A percentile compares a stretch with the other conserved stretches of the same genome.
Conservation (phyloP, 192 early-diverging fungal species). For the Geosiphon pyriformis region DNA sequence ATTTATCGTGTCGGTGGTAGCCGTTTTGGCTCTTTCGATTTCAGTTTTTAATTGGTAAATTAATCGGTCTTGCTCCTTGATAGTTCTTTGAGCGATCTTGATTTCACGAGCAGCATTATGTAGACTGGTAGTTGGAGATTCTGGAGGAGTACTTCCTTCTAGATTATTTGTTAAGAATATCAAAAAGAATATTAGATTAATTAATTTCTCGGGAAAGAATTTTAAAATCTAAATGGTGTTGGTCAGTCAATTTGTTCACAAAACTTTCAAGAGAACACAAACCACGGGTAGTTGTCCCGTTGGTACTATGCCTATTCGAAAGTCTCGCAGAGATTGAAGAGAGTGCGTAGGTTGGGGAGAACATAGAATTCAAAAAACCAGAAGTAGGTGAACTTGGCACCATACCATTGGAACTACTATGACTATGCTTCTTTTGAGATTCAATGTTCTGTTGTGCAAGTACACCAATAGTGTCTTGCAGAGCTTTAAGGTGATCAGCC, state of each 20-base stretch:
- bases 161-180: neutral
- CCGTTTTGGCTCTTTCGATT: conserved; percentile 5
- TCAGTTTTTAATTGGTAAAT: conserved; percentile 11
- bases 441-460: conserved; percentile 13
- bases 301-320: conserved; percentile 10
- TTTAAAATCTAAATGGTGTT: neutral
- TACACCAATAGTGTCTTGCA: conserved; percentile 22
- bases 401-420: conserved; percentile 6
- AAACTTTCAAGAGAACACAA: conserved; percentile 11
- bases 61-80: conserved; percentile 15
- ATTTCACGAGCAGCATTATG: conserved; percentile 9
- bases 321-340: neutral
- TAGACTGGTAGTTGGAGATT: neutral
- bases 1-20: neutral
- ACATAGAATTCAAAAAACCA: neutral
- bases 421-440: conserved; percentile 9
- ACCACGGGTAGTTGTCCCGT: conserved; percentile 11
- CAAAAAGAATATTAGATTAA: neutral
- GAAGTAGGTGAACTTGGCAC: neutral
- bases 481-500: conserved; percentile 16
- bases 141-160: neutral
- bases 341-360: neutral
- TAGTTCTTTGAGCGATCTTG: conserved; percentile 1
- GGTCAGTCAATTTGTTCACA: neutral
- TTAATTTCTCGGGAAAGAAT: neutral